phyloP scores from a whole-genome alignment of 768 basidiomycete species.

The Lyophyllum semitale region DNA sequence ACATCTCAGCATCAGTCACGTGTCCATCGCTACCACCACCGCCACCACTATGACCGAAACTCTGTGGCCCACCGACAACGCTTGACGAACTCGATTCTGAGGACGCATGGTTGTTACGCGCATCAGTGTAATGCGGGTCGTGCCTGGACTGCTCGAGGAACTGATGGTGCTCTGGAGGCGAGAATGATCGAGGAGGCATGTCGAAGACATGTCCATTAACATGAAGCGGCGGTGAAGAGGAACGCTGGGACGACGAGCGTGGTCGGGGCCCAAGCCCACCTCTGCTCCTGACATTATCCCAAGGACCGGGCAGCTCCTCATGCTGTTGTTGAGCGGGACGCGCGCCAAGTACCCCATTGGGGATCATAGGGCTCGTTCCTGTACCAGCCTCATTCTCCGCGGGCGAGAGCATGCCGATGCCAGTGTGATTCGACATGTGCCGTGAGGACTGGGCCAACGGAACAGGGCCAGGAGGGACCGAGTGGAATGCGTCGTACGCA shows the following conservation, averaged over 20 bases:
- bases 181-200: constrained; percentile 13
- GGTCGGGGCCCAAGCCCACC: constrained; percentile 11
- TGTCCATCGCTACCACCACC: constrained; percentile 13
- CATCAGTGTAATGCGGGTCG: constrained; percentile 12
- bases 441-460: constrained; percentile 24
- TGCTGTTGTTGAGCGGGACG: constrained; percentile 17
- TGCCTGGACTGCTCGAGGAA: constrained; percentile 15
- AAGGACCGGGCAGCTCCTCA: constrained; percentile 44
- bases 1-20: constrained; percentile 28
- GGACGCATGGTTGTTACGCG: constrained; percentile 12
- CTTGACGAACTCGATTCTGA: constrained; percentile 36
- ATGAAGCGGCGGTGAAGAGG: constrained; percentile 31
- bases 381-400: constrained; percentile 12
- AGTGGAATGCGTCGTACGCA: constrained; percentile 81
- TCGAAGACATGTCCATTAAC: constrained; percentile 8
- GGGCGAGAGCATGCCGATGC: constrained; percentile 18
- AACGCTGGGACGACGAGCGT: constrained; percentile 34
- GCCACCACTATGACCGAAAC: constrained; percentile 12
- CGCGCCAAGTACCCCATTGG: constrained; percentile 17
- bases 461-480: constrained; percentile 39
- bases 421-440: constrained; percentile 32
- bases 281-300: constrained; percentile 36
- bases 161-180: constrained; percentile 19
- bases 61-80: constrained; percentile 26
- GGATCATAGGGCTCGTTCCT: constrained; percentile 17